Evolutionary conservation across 306 rosid genomes (phyloP).

Genomic region (Senna siamea): DNA sequence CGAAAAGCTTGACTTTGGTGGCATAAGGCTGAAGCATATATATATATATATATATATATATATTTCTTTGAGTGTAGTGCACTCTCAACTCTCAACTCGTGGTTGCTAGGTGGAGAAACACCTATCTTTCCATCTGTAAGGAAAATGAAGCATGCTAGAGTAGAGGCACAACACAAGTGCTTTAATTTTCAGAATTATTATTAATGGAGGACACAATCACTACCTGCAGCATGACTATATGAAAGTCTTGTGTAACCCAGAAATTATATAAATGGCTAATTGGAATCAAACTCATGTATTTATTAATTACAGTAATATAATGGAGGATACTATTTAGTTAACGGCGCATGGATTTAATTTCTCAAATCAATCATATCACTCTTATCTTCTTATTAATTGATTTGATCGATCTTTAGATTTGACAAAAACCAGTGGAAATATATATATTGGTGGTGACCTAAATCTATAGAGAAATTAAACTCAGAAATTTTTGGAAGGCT

Average conservation of each 20-base stretch:
- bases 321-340: background rate
- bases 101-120: constrained; percentile 50
- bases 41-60: no score
- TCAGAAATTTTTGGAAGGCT: no score
- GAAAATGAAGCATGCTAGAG: constrained; percentile 33
- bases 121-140: constrained; percentile 19
- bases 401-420: background rate
- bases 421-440: background rate
- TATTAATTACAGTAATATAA: background rate
- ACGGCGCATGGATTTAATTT: background rate
- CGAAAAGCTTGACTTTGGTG: constrained; percentile 97
- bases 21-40: constrained; percentile 36
- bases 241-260: background rate
- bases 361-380: background rate
- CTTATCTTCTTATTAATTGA: background rate
- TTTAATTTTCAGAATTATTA: background rate
- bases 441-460: background rate
- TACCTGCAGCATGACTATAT: background rate
- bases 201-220: constrained; percentile 26
- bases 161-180: no score
- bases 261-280: background rate
- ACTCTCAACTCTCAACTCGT: constrained; percentile 52
- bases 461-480: background rate
- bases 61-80: constrained; percentile 86
- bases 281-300: background rate